These are phyloP conservation scores for Paraphaeosphaeria minitans DNA, from an alignment of 2,329 filamentous ascomycete genomes.

Conservation along the genomic window DNA sequence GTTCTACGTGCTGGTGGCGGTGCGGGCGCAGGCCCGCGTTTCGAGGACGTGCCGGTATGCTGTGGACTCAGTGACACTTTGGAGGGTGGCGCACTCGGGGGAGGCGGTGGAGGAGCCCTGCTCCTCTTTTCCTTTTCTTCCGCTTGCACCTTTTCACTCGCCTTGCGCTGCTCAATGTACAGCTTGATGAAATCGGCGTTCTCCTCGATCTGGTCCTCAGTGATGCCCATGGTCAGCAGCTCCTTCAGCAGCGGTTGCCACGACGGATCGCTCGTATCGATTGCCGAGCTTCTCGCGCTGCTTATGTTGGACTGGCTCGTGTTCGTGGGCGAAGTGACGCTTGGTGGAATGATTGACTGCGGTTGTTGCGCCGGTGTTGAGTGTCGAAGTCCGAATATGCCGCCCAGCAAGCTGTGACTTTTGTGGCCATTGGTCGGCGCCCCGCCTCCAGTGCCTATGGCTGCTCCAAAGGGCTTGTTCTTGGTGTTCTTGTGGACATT, in stretches of 20 bases:
- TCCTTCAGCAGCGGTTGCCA: constrained; percentile 67
- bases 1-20: constrained; percentile 59
- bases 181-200: constrained; percentile 71
- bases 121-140: constrained; percentile 56
- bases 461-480: constrained; percentile 71
- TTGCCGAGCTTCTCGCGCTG: constrained; percentile 51
- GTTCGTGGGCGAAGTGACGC: constrained; percentile 46
- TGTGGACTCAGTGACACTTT: constrained; percentile 63
- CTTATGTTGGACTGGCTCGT: constrained; percentile 41
- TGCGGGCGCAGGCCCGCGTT: constrained; percentile 65
- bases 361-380: constrained; percentile 50
- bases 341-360: constrained; percentile 58
- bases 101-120: constrained; percentile 67
- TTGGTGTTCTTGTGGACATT: constrained; percentile 88
- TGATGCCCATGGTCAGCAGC: constrained; percentile 68
- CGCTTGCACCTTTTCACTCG: constrained; percentile 52
- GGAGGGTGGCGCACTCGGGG: constrained; percentile 52
- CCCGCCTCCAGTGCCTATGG: constrained; percentile 29
- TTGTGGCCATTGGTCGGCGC: constrained; percentile 36
- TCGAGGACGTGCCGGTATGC: constrained; percentile 63
- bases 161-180: constrained; percentile 69
- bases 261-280: constrained; percentile 66
- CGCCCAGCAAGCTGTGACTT: constrained; percentile 56
- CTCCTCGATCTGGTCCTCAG: constrained; percentile 69
- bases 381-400: constrained; percentile 58